Percentiles rank a stretch among this genome's conserved stretches.
These are phyloP conservation scores for Hyaloscypha hepaticicola DNA, from an alignment of 495 filamentous ascomycete species.

Conservation along the genomic window DNA sequence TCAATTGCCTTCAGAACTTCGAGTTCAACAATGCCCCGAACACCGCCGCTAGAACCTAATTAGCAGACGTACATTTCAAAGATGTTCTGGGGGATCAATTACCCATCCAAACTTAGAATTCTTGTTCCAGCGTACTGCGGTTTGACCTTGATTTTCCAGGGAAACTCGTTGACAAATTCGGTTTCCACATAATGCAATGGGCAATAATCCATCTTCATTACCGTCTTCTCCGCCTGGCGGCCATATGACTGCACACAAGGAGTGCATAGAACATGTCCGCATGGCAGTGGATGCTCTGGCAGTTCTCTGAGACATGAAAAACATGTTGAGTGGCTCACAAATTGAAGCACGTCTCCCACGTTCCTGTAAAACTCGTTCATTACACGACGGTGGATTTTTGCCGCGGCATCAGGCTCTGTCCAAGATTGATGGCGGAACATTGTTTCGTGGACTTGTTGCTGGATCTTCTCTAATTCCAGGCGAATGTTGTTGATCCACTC, in stretches of 20 bases:
- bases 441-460: slow-evolving; percentile 5
- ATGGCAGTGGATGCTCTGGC: slow-evolving; percentile 53
- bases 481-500: slow-evolving; percentile 21
- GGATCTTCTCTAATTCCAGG: slow-evolving; percentile 3
- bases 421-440: neutral
- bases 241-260: slow-evolving; percentile 37
- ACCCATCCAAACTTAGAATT: slow-evolving; percentile 58
- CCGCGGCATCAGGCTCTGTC: slow-evolving; percentile 12
- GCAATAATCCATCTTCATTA: slow-evolving; percentile 36
- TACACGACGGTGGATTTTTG: neutral
- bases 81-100: slow-evolving; percentile 4
- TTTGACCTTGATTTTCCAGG: slow-evolving; percentile 42
- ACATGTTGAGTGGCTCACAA: slow-evolving; percentile 44
- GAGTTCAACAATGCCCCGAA: slow-evolving; percentile 50
- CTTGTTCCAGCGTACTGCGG: slow-evolving; percentile 49
- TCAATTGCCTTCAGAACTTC: slow-evolving; percentile 45
- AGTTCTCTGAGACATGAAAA: slow-evolving; percentile 54
- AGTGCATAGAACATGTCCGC: slow-evolving; percentile 58
- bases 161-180: slow-evolving; percentile 17
- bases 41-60: slow-evolving; percentile 40
- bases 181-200: slow-evolving; percentile 29
- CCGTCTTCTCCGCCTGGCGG: slow-evolving; percentile 30
- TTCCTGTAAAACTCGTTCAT: slow-evolving; percentile 35
- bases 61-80: neutral
- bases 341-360: slow-evolving; percentile 29